A percentile compares a stretch with the other conserved stretches of the same genome.
Evolutionary conservation across 352 stramenopile species (phyloP).

Genomic region (Pythium scleroteichum): DNA sequence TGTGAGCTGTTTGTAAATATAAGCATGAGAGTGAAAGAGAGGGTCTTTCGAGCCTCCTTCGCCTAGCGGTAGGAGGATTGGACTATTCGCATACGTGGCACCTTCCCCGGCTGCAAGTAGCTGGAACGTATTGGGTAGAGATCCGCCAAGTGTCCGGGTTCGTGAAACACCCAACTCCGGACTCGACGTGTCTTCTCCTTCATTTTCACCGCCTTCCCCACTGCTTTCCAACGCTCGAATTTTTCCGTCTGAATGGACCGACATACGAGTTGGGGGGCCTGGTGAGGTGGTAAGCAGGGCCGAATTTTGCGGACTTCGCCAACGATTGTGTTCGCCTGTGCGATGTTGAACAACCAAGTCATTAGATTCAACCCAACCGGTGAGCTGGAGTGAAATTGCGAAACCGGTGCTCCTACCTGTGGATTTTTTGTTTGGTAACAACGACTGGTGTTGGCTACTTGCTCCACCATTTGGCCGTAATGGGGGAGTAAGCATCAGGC

Average conservation of each 20-base stretch:
- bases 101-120: conserved; percentile 38
- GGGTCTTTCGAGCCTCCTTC: conserved; percentile 59
- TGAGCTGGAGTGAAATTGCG: conserved; percentile 1
- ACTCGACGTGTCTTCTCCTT: conserved; percentile 13
- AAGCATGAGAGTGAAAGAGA: conserved; percentile 74
- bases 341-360: background rate
- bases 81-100: conserved; percentile 54
- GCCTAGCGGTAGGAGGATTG: conserved; percentile 44
- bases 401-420: background rate
- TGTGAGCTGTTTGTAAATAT: conserved; percentile 79
- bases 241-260: conserved; percentile 16
- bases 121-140: conserved; percentile 64
- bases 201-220: conserved; percentile 2
- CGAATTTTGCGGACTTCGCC: conserved; percentile 20
- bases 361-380: background rate
- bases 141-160: conserved; percentile 50
- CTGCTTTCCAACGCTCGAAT: conserved; percentile 1
- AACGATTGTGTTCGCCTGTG: conserved; percentile 14
- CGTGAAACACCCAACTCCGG: conserved; percentile 33
- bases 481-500: conserved; percentile 53
- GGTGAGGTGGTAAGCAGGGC: conserved; percentile 10
- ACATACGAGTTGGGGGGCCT: conserved; percentile 10
- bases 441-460: background rate
- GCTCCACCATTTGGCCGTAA: conserved; percentile 17
- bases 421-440: conserved; percentile 12